Evolutionary conservation across 2,329 filamentous ascomycete species (phyloP).

Genomic region (Ciborinia camelliae): DNA sequence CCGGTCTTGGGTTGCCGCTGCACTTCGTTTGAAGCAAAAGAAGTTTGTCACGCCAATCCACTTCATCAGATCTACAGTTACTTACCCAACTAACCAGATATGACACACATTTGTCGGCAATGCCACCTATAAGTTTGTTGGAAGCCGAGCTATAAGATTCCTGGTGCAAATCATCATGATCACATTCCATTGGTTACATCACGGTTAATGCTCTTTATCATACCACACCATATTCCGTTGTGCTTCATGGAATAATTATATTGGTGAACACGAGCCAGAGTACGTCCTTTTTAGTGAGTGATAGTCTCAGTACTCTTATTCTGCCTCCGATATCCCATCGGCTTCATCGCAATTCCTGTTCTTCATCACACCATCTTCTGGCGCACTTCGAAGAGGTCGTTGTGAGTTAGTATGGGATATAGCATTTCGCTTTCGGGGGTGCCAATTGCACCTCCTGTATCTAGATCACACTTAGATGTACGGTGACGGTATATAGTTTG

Average conservation of each 20-base stretch:
- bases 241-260: neutral
- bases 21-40: too few species aligned
- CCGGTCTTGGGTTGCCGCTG: too few species aligned
- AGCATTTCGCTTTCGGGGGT: neutral
- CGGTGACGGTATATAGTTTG: neutral
- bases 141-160: too few species aligned
- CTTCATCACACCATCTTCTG: neutral
- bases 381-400: too few species aligned
- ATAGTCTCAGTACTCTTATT: neutral
- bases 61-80: neutral
- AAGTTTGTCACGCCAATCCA: too few species aligned
- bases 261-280: neutral
- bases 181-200: neutral
- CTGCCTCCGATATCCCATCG: neutral
- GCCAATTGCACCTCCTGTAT: neutral
- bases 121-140: too few species aligned
- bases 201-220: neutral
- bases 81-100: neutral
- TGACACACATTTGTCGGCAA: too few species aligned
- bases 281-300: neutral
- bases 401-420: neutral
- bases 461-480: neutral
- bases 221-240: neutral
- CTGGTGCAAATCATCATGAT: neutral
- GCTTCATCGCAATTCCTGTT: neutral